Conservation (phyloP, 352 stramenopile genomes). For the Pythium dissotocum region DNA sequence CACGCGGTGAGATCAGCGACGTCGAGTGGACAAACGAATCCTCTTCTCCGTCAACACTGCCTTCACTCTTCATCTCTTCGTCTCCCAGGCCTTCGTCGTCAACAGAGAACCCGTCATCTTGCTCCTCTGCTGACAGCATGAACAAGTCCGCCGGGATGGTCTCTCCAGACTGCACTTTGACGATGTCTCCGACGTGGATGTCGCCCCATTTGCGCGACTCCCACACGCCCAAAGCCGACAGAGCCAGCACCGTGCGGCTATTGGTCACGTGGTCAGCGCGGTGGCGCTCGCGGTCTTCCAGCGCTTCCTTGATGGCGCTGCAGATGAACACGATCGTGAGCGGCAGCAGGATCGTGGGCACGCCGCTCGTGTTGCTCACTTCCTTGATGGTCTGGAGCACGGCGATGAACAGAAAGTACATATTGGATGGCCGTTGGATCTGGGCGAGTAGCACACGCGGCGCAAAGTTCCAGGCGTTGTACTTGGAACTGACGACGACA, state of each 20-base stretch:
- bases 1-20: constrained; percentile 4
- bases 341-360: constrained; percentile 78
- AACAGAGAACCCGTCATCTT: constrained; percentile 38
- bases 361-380: constrained; percentile 85
- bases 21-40: not conserved
- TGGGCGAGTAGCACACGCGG: constrained; percentile 75
- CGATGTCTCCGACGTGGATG: constrained; percentile 76
- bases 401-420: constrained; percentile 89
- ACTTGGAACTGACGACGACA: constrained; percentile 81
- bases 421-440: constrained; percentile 70
- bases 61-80: constrained; percentile 10
- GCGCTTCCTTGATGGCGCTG: constrained; percentile 76
- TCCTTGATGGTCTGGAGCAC: constrained; percentile 79
- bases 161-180: constrained; percentile 71
- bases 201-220: constrained; percentile 61
- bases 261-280: constrained; percentile 74
- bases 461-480: constrained; percentile 76
- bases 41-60: not conserved
- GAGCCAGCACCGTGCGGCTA: constrained; percentile 49
- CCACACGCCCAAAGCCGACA: constrained; percentile 51
- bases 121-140: constrained; percentile 53
- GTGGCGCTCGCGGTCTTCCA: constrained; percentile 84
- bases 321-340: constrained; percentile 80
- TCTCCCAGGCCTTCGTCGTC: constrained; percentile 23
- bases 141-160: constrained; percentile 75